These are phyloP conservation scores for Phytophthora pistaciae DNA, from an alignment of 352 stramenopile species.

Conservation along the genomic window DNA sequence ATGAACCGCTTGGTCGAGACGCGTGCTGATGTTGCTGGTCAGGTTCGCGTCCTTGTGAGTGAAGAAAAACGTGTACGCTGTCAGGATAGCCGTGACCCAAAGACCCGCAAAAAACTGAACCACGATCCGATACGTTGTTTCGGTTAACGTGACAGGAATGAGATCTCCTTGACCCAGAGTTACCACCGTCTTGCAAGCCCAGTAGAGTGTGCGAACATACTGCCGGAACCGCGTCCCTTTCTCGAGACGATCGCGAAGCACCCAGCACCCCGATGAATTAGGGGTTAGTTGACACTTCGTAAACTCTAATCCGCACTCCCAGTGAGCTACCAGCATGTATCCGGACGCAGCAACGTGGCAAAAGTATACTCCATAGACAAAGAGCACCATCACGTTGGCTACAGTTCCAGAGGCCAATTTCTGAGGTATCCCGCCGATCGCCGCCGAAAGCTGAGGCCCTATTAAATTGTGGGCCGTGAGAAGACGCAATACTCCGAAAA, in stretches of 20 bases:
- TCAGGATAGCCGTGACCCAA: constrained; percentile 76
- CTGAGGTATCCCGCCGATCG: constrained; percentile 29
- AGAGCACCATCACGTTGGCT: constrained; percentile 49
- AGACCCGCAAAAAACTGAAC: constrained; percentile 70
- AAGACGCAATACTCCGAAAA: constrained; percentile 43
- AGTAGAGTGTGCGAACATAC: constrained; percentile 73
- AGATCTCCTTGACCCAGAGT: constrained; percentile 77
- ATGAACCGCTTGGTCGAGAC: constrained; percentile 59
- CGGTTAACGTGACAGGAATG: constrained; percentile 57
- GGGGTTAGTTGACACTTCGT: constrained; percentile 31
- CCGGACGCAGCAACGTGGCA: constrained; percentile 61
- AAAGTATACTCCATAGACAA: constrained; percentile 61
- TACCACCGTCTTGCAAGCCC: constrained; percentile 76
- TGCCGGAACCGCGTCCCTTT: constrained; percentile 49
- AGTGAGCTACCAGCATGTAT: constrained; percentile 73
- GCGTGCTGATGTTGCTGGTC: constrained; percentile 69
- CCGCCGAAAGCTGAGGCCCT: constrained; percentile 22
- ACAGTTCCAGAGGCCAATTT: constrained; percentile 38
- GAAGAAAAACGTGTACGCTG: constrained; percentile 80
- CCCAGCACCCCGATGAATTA: constrained; percentile 52
- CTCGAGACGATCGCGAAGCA: constrained; percentile 68
- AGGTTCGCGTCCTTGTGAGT: constrained; percentile 71
- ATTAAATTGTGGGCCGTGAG: constrained; percentile 16
- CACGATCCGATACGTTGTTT: constrained; percentile 70
- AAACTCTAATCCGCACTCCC: constrained; percentile 50